These are phyloP conservation scores for Epichloe amarillans DNA, from an alignment of 2,329 filamentous ascomycete genomes.

Conservation along the genomic window DNA sequence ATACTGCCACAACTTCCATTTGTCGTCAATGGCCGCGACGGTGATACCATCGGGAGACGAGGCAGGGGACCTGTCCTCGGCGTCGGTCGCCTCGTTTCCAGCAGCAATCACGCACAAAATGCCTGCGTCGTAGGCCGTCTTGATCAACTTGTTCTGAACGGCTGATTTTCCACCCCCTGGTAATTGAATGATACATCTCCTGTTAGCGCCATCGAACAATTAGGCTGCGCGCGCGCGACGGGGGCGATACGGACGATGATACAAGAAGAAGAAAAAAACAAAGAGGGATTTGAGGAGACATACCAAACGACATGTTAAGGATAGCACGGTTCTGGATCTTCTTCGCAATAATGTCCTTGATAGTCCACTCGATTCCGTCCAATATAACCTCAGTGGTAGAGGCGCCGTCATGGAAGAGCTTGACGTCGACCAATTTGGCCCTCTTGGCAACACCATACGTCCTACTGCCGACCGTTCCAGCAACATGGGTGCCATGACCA, in stretches of 20 bases:
- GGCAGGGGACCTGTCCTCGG: constrained; percentile 31
- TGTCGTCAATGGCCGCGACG: constrained; percentile 32
- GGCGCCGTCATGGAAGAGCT: constrained; percentile 24
- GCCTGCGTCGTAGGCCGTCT: constrained; percentile 29
- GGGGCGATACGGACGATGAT: too few species aligned
- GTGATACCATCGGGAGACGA: constrained; percentile 34
- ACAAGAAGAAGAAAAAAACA: background rate
- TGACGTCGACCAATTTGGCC: constrained; percentile 28
- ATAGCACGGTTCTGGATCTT: constrained; percentile 30
- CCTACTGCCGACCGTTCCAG: constrained; percentile 30
- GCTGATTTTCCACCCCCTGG: constrained; percentile 5
- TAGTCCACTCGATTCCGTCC: constrained; percentile 25
- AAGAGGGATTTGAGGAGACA: background rate
- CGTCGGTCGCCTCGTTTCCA: constrained; percentile 31
- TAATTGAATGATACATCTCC: background rate
- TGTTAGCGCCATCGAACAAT: background rate
- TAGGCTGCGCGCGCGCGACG: too few species aligned
- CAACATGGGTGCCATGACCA: constrained; percentile 35
- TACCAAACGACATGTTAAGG: constrained; percentile 40
- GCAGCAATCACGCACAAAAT: constrained; percentile 41
- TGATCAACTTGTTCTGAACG: constrained; percentile 36
- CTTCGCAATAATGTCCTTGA: constrained; percentile 26
- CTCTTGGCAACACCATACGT: constrained; percentile 34
- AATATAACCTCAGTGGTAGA: constrained; percentile 12
- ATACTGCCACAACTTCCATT: constrained; percentile 27